Conservation (phyloP, 169 alveolate species). For the Eimeria brunetti region DNA sequence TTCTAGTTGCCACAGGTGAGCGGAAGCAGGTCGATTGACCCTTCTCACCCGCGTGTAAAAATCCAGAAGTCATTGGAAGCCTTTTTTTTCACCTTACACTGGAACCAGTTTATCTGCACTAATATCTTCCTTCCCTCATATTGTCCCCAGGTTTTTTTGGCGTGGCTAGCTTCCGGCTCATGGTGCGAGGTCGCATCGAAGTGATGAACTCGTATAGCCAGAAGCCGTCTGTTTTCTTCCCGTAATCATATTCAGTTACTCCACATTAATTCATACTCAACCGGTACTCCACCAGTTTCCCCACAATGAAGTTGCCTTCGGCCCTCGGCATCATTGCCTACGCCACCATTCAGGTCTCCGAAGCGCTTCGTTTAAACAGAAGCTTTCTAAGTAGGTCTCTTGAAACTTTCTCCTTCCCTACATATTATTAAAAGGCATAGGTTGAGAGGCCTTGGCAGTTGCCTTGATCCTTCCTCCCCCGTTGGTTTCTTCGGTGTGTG, state of each 20-base stretch:
- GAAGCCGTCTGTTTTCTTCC: background rate
- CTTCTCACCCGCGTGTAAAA: background rate
- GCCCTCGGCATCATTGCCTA: background rate
- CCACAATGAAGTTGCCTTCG: conserved; percentile 6
- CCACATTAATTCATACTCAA: background rate
- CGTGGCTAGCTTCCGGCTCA: conserved; percentile 4
- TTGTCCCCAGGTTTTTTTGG: background rate
- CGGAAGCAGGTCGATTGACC: background rate
- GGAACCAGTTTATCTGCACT: background rate
- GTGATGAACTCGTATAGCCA: background rate
- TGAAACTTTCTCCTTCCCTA: background rate
- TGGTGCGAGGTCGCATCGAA: conserved; percentile 16
- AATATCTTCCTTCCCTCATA: background rate
- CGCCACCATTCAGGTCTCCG: background rate
- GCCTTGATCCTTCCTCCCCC: background rate
- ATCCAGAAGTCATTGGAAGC: background rate
- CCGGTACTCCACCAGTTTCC: background rate
- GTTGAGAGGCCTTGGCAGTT: background rate
- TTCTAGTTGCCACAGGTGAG: background rate
- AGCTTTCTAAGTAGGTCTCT: conserved; percentile 19
- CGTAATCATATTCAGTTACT: background rate
- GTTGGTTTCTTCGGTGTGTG: background rate
- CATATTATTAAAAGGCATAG: background rate
- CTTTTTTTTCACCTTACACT: background rate
- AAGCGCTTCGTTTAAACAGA: background rate